Percentiles rank a stretch among this genome's conserved stretches.
These are phyloP conservation scores for Drechslera avenae DNA, from an alignment of 2,329 filamentous ascomycete species.

Conservation along the genomic window DNA sequence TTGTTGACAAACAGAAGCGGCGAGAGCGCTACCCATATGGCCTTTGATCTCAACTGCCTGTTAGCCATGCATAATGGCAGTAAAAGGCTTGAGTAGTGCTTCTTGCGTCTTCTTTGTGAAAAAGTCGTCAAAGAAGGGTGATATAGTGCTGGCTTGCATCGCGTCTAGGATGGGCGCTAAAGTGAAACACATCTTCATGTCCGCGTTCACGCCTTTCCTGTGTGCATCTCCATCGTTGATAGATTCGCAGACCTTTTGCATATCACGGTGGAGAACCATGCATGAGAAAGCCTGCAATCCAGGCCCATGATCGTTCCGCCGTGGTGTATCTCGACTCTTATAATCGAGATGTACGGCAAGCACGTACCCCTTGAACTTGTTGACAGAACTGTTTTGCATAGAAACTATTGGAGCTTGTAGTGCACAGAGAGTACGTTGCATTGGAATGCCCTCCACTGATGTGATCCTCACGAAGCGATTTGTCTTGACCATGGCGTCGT, in stretches of 20 bases:
- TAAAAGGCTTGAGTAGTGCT: conserved; percentile 21
- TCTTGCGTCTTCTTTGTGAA: conserved; percentile 25
- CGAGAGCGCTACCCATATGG: conserved; percentile 13
- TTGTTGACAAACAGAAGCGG: conserved; percentile 9
- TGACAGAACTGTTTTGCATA: background rate
- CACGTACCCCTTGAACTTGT: conserved; percentile 20
- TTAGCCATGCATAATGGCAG: conserved; percentile 16
- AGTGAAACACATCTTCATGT: conserved; percentile 10
- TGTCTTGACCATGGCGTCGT: conserved; percentile 20
- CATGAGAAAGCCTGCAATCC: background rate
- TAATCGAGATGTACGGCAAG: conserved; percentile 14
- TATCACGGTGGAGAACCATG: conserved; percentile 21
- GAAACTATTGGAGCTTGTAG: conserved; percentile 13
- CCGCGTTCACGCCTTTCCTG: conserved; percentile 3
- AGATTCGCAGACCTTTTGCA: conserved; percentile 14
- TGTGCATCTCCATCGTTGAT: conserved; percentile 14
- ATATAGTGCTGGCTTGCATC: background rate
- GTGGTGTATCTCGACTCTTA: background rate
- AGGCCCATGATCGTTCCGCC: background rate
- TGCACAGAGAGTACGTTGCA: background rate
- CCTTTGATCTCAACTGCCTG: conserved; percentile 12
- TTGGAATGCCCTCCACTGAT: conserved; percentile 5
- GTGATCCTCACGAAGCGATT: conserved; percentile 23
- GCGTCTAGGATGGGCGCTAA: conserved; percentile 7
- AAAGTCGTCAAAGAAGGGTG: conserved; percentile 11